Percentiles rank a stretch among this genome's conserved stretches.
phyloP scores from a whole-genome alignment of 768 basidiomycete species.

The Podaxis sp. region DNA sequence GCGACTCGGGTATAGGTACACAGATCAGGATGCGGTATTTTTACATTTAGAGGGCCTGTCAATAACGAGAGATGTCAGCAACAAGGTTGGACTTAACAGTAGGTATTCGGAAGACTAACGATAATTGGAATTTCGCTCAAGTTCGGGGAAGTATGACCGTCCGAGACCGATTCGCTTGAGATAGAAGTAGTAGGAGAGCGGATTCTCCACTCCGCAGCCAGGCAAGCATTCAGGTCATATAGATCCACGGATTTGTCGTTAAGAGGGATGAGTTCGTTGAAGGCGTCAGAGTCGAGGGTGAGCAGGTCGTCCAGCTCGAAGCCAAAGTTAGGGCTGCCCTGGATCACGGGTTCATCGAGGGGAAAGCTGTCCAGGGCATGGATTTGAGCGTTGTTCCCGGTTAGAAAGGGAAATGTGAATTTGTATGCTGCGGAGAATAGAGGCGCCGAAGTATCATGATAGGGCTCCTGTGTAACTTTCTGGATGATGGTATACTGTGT shows the following conservation, averaged over 20 bases:
- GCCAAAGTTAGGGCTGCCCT: conserved; percentile 3
- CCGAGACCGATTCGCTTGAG: conserved; percentile 10
- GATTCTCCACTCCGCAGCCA: conserved; percentile 10
- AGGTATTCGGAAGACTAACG: not conserved
- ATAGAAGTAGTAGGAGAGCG: conserved; percentile 11
- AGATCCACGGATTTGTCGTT: conserved; percentile 14
- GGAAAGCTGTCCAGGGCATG: conserved; percentile 11
- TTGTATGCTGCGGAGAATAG: conserved; percentile 62
- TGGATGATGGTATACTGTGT: conserved; percentile 67
- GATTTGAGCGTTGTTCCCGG: conserved; percentile 10
- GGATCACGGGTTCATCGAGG: conserved; percentile 9
- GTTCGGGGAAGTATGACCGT: not conserved
- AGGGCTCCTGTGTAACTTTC: conserved; percentile 46
- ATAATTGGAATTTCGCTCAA: conserved; percentile 2
- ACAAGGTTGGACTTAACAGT: not conserved
- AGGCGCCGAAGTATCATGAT: conserved; percentile 22
- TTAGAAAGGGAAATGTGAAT: conserved; percentile 38
- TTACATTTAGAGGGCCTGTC: conserved; percentile 8
- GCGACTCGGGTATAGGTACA: conserved; percentile 1
- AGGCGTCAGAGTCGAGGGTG: conserved; percentile 14
- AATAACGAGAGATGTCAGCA: not conserved
- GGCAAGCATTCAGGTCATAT: conserved; percentile 15
- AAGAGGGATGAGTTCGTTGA: conserved; percentile 4
- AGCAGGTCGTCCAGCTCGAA: conserved; percentile 15
- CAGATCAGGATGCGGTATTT: not conserved